phyloP scores from a whole-genome alignment of 257 asterid genomes.

The Nicotiana benthamiana region DNA sequence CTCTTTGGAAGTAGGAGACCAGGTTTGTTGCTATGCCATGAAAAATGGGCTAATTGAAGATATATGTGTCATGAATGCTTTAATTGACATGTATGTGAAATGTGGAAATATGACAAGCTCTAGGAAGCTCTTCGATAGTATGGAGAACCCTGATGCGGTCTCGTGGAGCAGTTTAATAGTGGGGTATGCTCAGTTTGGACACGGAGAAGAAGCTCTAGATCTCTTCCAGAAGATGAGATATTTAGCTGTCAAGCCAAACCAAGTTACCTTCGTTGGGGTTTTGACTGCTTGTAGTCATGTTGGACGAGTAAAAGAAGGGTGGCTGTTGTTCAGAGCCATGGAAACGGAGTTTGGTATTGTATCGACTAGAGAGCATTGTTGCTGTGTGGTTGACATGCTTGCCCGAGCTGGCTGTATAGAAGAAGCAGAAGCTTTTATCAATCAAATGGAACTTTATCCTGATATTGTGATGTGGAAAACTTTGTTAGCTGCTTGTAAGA shows the following conservation, averaged over 20 bases:
- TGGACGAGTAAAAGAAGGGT: slow-evolving; percentile 71
- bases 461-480: slow-evolving; percentile 67
- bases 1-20: slow-evolving; percentile 51
- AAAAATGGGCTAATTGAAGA: slow-evolving; percentile 43
- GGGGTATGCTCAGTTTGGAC: slow-evolving; percentile 67
- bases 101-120: slow-evolving; percentile 59
- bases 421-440: slow-evolving; percentile 56
- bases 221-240: slow-evolving; percentile 46
- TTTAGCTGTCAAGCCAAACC: slow-evolving; percentile 49
- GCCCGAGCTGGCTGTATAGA: slow-evolving; percentile 52
- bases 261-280: slow-evolving; percentile 65
- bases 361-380: slow-evolving; percentile 59
- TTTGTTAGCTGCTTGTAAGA: slow-evolving; percentile 57
- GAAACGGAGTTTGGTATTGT: slow-evolving; percentile 39
- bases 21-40: slow-evolving; percentile 30
- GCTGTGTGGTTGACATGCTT: slow-evolving; percentile 66
- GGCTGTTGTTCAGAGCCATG: slow-evolving; percentile 48
- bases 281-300: slow-evolving; percentile 75
- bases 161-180: slow-evolving; percentile 70
- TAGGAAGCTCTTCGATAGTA: slow-evolving; percentile 40
- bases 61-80: slow-evolving; percentile 41
- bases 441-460: slow-evolving; percentile 30
- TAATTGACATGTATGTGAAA: slow-evolving; percentile 62
- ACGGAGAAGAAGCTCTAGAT: slow-evolving; percentile 48
- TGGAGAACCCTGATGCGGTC: slow-evolving; percentile 36